phyloP scores from a whole-genome alignment of 768 basidiomycete genomes.

The Pulveroboletus sp. region DNA sequence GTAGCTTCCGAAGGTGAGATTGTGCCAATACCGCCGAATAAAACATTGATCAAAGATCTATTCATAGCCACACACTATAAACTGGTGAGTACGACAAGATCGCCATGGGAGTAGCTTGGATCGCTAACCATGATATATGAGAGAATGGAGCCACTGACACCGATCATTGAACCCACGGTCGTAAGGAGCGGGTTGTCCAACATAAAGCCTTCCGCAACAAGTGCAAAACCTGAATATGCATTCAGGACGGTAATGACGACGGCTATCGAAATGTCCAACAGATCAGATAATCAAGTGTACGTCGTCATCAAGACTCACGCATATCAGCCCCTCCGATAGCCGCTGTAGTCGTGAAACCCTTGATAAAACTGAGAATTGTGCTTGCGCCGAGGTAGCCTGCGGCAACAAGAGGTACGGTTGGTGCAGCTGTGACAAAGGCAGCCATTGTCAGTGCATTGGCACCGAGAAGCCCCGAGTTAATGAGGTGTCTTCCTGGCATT shows the following conservation, averaged over 20 bases:
- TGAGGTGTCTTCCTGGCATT: conserved; percentile 72
- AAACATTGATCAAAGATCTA: conserved; percentile 75
- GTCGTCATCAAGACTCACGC: conserved; percentile 49
- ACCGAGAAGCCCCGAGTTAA: conserved; percentile 69
- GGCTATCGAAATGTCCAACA: conserved; percentile 39
- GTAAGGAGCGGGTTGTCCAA: conserved; percentile 80
- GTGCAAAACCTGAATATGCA: conserved; percentile 86
- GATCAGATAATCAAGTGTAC: conserved; percentile 3
- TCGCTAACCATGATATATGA: conserved; percentile 83
- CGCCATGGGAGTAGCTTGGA: neutral
- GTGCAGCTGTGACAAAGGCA: conserved; percentile 67
- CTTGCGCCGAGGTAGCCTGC: conserved; percentile 75
- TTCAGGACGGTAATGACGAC: conserved; percentile 90
- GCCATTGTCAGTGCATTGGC: conserved; percentile 70
- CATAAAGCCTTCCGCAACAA: conserved; percentile 93
- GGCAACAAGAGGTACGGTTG: conserved; percentile 66
- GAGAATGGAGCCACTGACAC: conserved; percentile 85
- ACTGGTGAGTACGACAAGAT: conserved; percentile 4
- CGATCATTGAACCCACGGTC: conserved; percentile 81
- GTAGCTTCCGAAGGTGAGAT: conserved; percentile 50
- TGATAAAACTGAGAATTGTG: conserved; percentile 73
- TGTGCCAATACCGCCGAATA: conserved; percentile 80
- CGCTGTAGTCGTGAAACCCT: conserved; percentile 83
- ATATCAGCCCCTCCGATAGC: conserved; percentile 94
- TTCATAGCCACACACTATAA: conserved; percentile 88